Evolutionary conservation across 2,329 filamentous ascomycete genomes (phyloP), one percentile per base, ranked within the genome.

Genomic region (Epichloe typhina): DNA sequence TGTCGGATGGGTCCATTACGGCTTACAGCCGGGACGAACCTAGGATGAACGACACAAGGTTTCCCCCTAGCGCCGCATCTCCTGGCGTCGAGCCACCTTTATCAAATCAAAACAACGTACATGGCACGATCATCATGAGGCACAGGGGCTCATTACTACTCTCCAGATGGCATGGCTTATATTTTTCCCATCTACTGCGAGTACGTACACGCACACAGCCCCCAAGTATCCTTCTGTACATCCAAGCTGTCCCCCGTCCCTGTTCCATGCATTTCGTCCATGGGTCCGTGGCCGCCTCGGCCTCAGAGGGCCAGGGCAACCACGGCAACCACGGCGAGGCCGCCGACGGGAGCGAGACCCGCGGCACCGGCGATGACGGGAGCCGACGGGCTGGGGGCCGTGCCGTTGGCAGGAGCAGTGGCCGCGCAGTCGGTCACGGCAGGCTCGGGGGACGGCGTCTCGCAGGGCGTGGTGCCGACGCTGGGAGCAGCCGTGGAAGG

Each of bases 231-330:
- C 23, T 12, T 12, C 4, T 15, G 21, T 13, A 15, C 3, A 41
- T 15, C 17, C 39, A 21, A 31, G 26, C 26, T 31, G 17, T 17
- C 17, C 17, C 17, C 17, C 3, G 39, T 19, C 21, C 21, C 21
- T 5, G 21, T 23, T 23, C 21, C 21, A 23, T 23, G 21, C 21
- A 4, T 21, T 17, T 17, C 17, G 17, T 17, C 17, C 17, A 17
- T 17, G 17, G 17, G 17, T 17, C 17, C 17, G 17, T 17, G 17
- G 17, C 17, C 5, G 38, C 12, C n/a, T 31, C 26, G 8, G 26
- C 47, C 38, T 67, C 68, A 69, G 64, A 69, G 64, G 55, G 66
- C 65, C 55, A 68, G 50, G 52, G 58, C 64, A 53, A 56, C 63
- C 45, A 66, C 52, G 46, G 56, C 62, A 46, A 63, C 56, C 55